Base-by-base conservation (phyloP, 306 rosid genomes). In the Hylodesmum podocarpum region DNA sequence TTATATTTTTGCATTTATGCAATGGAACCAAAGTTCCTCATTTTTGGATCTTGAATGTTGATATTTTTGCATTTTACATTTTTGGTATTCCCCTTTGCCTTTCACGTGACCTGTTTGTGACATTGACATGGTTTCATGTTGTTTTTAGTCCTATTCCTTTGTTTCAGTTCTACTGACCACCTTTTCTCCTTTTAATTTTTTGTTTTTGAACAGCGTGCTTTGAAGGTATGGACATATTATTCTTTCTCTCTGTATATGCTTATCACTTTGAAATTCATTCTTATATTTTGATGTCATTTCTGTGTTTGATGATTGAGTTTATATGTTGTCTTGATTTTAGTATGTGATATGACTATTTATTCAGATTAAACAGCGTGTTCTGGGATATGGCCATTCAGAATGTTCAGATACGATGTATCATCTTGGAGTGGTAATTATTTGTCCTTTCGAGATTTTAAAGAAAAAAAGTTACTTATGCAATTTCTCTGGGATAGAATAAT, bases 321-420 rank as follows among this genome's bases (percentile, higher is more conserved):
- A 22, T 75, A 27, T 49, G 12, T 16, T 54, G 22, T 75, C 77
- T 70, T 66, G 62, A 79, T 70, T 46, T 71, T 34, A 59, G 57
- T 9, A 76, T 71, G 6, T 71, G 27, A 57, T 40, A 36, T 66
- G 63, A 51, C 59, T 19, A 22, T 73, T 71, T 63, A 43, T 82
- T 82, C 91, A 94, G 98, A 92, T 94, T 57, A 87, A 90, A 85
- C 83, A 82, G 78, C 86, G 84, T 75, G 96, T 92, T 82, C 83
- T 94, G 69, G 97, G 97, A 80, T 78, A 79, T 85, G 81, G 54
- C 76, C 98, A 94, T 84, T 43, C 88, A 59, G 98, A 90, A 64
- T 87, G 86, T 86, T 90, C 91, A 18, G 98, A 94, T 76, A 87
- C 97, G 15, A 84, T 92, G 93, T 94, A 89, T 86, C 96, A 92